Percentiles rank a stretch among this genome's conserved stretches.
phyloP scores from a whole-genome alignment of 129 eudicot species.

The Flaveria linearis region DNA sequence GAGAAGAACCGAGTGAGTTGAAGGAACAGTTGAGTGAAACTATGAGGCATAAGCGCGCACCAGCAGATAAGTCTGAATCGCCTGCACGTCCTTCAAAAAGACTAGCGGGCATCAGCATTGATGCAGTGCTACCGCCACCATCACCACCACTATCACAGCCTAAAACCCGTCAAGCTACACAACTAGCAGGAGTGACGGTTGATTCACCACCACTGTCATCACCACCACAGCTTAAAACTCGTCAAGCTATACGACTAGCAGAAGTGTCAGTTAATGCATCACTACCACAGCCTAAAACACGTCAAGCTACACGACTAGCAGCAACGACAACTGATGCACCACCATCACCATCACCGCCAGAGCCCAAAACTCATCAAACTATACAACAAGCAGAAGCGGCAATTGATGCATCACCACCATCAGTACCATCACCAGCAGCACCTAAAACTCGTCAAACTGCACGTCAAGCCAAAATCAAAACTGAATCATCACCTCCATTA shows the following conservation, averaged over 20 bases:
- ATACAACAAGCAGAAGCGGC: not conserved
- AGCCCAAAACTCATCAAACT: slow-evolving; percentile 22
- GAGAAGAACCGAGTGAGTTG: slow-evolving; percentile 15
- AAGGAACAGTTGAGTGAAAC: slow-evolving; percentile 24
- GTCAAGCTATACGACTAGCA: slow-evolving; percentile 17
- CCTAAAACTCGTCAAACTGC: slow-evolving; percentile 22
- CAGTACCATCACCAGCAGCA: not conserved
- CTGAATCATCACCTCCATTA: slow-evolving; percentile 24
- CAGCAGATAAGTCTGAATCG: slow-evolving; percentile 21
- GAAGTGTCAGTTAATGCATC: not conserved
- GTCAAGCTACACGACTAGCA: slow-evolving; percentile 7
- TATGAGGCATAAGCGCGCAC: slow-evolving; percentile 34
- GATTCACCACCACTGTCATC: slow-evolving; percentile 1
- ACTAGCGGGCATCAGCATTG: slow-evolving; percentile 31
- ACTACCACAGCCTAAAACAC: not conserved
- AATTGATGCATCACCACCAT: not conserved
- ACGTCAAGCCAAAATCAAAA: slow-evolving; percentile 8
- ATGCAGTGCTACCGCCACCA: not conserved
- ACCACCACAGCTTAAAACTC: slow-evolving; percentile 5
- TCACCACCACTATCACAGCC: not conserved
- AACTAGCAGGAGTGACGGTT: not conserved
- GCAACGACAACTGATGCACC: not conserved
- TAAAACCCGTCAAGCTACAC: slow-evolving; percentile 19
- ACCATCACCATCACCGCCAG: not conserved
- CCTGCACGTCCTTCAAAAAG: slow-evolving; percentile 61